Percentiles rank a stretch among this genome's conserved stretches.
Conservation (phyloP, 106 monocot species). For the Gastrodia elata region DNA sequence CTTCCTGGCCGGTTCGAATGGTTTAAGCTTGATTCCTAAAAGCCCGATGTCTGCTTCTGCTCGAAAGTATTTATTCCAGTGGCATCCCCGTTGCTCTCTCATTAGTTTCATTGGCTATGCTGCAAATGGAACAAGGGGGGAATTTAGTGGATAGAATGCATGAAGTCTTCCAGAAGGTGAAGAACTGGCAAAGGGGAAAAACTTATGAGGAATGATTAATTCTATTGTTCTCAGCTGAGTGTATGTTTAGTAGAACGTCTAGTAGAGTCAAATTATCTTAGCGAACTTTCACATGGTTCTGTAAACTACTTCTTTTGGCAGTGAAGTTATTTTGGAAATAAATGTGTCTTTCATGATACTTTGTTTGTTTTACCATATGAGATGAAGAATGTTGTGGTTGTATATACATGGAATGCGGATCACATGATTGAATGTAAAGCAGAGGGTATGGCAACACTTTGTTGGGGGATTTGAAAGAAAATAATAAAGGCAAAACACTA, state of each 20-base stretch:
- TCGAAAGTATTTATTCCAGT: neutral
- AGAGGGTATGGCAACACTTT: too few species aligned
- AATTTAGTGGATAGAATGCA: neutral
- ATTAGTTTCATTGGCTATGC: neutral
- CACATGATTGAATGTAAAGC: too few species aligned
- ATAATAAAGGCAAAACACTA: too few species aligned
- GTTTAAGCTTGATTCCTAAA: constrained; percentile 32
- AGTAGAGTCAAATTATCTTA: constrained; percentile 2
- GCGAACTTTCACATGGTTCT: neutral
- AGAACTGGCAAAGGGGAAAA: neutral
- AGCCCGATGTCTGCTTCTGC: neutral
- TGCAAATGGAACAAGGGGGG: neutral
- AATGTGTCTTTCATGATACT: neutral
- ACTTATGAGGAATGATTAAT: neutral
- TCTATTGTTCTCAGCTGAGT: constrained; percentile 1
- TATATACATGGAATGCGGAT: too few species aligned
- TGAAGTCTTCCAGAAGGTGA: neutral
- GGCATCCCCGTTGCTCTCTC: neutral
- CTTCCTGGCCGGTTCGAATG: constrained; percentile 61
- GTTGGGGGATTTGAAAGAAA: too few species aligned
- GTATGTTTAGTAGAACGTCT: neutral
- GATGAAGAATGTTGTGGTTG: too few species aligned
- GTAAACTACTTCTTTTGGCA: neutral
- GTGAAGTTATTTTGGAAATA: neutral
- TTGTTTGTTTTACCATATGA: too few species aligned